Evolutionary conservation across 768 basidiomycete genomes (phyloP).

Genomic region (Tricholoma saponaceum): DNA sequence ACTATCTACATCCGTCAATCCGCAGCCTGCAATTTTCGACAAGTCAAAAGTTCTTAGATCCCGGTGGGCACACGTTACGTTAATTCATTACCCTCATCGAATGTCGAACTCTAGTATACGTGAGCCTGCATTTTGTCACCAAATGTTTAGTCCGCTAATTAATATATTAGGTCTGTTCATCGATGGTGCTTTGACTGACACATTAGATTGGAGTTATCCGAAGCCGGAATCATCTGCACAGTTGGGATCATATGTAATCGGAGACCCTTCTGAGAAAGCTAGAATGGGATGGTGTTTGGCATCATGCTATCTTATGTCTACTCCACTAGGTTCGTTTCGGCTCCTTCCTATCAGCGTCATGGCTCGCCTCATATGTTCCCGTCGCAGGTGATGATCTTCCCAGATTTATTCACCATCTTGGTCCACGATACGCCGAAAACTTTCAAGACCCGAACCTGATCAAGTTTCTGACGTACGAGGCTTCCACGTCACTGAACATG

Average conservation of each 20-base stretch:
- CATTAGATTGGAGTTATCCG: conserved; percentile 63
- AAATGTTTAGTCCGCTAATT: neutral
- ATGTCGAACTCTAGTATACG: conserved; percentile 56
- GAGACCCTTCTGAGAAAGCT: conserved; percentile 41
- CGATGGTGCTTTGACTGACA: conserved; percentile 66
- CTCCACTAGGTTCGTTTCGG: conserved; percentile 46
- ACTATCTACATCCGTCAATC: conserved; percentile 35
- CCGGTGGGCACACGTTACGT: conserved; percentile 69
- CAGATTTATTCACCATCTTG: conserved; percentile 75
- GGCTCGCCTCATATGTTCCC: conserved; percentile 4
- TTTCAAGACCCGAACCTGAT: conserved; percentile 71
- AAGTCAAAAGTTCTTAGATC: conserved; percentile 44
- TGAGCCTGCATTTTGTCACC: conserved; percentile 27
- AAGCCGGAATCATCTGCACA: conserved; percentile 36
- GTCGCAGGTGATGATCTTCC: conserved; percentile 62
- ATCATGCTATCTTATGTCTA: conserved; percentile 58
- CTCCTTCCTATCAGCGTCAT: neutral
- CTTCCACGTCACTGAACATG: conserved; percentile 80
- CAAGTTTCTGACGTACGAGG: conserved; percentile 82
- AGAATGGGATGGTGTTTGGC: conserved; percentile 66
- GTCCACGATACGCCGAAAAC: conserved; percentile 71
- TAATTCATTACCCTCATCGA: conserved; percentile 63
- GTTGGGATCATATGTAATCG: conserved; percentile 46
- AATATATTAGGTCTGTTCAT: conserved; percentile 57
- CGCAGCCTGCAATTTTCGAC: conserved; percentile 38